These are phyloP conservation scores for Rutstroemia sp. DNA, from an alignment of 2,329 filamentous ascomycete genomes.

Conservation along the genomic window DNA sequence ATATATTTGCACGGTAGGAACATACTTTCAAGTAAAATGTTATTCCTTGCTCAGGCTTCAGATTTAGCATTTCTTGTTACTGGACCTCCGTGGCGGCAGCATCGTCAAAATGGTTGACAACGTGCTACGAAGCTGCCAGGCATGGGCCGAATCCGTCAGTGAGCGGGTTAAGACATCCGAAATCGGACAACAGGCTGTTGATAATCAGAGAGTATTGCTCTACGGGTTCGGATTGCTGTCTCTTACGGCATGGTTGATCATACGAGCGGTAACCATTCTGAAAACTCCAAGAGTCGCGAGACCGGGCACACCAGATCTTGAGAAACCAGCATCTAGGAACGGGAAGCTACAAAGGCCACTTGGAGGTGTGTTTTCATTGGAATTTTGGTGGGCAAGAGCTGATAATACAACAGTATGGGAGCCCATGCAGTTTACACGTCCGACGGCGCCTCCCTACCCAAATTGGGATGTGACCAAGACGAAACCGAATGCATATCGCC, in stretches of 20 bases:
- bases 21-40: neutral
- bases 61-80: neutral
- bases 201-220: slow-evolving; percentile 16
- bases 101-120: slow-evolving; percentile 12
- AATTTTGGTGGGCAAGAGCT: slow-evolving; percentile 4
- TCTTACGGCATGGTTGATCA: slow-evolving; percentile 19
- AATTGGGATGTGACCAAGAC: slow-evolving; percentile 28
- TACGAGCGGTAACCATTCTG: slow-evolving; percentile 15
- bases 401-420: slow-evolving; percentile 24
- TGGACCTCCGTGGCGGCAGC: neutral
- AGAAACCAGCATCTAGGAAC: slow-evolving; percentile 21
- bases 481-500: slow-evolving; percentile 29
- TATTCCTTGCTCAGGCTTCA: neutral
- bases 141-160: slow-evolving; percentile 9
- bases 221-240: slow-evolving; percentile 16
- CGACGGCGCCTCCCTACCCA: slow-evolving; percentile 21
- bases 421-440: slow-evolving; percentile 27
- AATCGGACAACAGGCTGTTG: slow-evolving; percentile 7
- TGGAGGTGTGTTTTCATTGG: slow-evolving; percentile 21
- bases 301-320: slow-evolving; percentile 25
- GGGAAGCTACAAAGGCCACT: slow-evolving; percentile 20
- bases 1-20: too few species aligned
- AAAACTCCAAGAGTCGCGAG: slow-evolving; percentile 17
- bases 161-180: slow-evolving; percentile 8
- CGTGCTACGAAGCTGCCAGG: slow-evolving; percentile 9